A percentile compares a stretch with the other conserved stretches of the same genome.
phyloP scores from a whole-genome alignment of 305 asterid species.

The Rubia peregrina region DNA sequence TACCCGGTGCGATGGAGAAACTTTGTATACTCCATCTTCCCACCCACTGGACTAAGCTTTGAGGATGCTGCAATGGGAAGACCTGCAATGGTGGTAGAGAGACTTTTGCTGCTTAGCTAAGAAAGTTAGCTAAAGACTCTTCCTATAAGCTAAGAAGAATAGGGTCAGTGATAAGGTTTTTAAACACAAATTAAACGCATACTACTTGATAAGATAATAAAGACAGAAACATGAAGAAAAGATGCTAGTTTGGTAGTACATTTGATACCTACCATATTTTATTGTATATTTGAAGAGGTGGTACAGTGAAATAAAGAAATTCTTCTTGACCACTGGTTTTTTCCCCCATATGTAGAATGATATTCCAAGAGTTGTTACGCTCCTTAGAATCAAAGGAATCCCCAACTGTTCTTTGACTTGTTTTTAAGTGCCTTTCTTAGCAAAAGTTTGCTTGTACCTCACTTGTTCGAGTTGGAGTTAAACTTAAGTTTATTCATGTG shows the following conservation, averaged over 20 bases:
- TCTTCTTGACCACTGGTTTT: not conserved
- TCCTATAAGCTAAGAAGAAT: not conserved
- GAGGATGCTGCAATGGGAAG: constrained; percentile 8
- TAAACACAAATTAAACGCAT: not conserved
- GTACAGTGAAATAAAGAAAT: too few species aligned
- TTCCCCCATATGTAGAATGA: constrained; percentile 8
- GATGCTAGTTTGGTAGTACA: not conserved
- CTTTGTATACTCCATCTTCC: not conserved
- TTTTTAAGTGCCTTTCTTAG: not conserved
- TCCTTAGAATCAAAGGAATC: constrained; percentile 17
- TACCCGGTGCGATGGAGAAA: not conserved
- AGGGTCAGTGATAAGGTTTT: not conserved
- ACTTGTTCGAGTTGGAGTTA: constrained; percentile 24
- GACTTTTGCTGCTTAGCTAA: too few species aligned
- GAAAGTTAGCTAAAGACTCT: too few species aligned
- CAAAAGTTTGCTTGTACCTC: constrained; percentile 17
- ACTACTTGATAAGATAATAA: not conserved
- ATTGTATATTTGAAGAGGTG: not conserved
- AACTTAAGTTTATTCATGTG: constrained; percentile 17
- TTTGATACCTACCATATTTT: constrained; percentile 1
- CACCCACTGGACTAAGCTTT: constrained; percentile 2
- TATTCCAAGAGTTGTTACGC: constrained; percentile 5
- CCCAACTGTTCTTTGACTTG: not conserved
- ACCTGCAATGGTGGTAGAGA: constrained; percentile 5
- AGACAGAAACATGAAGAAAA: not conserved